A percentile compares a stretch with the other conserved stretches of the same genome.
phyloP scores from a whole-genome alignment of 306 rosid species.

The Rosa persica region DNA sequence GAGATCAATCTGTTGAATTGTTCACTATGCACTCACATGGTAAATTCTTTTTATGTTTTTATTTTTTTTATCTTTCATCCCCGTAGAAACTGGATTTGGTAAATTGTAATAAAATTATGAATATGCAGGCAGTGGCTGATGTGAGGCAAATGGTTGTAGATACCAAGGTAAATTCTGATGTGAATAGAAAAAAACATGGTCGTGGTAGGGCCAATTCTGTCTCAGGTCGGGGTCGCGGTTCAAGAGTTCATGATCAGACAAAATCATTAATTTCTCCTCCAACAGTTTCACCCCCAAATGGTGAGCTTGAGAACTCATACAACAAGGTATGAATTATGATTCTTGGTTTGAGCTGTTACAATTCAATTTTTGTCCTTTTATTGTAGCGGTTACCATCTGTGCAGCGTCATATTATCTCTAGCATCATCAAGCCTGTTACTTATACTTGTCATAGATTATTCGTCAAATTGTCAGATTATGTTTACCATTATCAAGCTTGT shows the following conservation, averaged over 20 bases:
- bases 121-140: constrained; percentile 60
- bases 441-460: background rate
- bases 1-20: background rate
- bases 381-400: constrained; percentile 3
- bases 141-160: constrained; percentile 63
- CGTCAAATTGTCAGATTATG: background rate
- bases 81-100: constrained; percentile 7
- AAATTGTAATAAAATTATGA: background rate
- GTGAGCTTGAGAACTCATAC: constrained; percentile 59
- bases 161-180: constrained; percentile 54
- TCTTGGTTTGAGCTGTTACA: constrained; percentile 20
- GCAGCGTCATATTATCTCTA: background rate
- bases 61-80: background rate
- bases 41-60: background rate
- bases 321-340: constrained; percentile 52
- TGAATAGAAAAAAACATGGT: constrained; percentile 70
- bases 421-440: background rate
- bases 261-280: constrained; percentile 50
- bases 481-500: background rate
- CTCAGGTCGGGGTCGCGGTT: constrained; percentile 82
- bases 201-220: constrained; percentile 84
- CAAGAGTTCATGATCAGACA: constrained; percentile 69
- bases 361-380: constrained; percentile 7
- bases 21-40: background rate
- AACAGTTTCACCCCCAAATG: constrained; percentile 60